Conservation (phyloP, 495 filamentous ascomycete species). For the Letharia lupina region DNA sequence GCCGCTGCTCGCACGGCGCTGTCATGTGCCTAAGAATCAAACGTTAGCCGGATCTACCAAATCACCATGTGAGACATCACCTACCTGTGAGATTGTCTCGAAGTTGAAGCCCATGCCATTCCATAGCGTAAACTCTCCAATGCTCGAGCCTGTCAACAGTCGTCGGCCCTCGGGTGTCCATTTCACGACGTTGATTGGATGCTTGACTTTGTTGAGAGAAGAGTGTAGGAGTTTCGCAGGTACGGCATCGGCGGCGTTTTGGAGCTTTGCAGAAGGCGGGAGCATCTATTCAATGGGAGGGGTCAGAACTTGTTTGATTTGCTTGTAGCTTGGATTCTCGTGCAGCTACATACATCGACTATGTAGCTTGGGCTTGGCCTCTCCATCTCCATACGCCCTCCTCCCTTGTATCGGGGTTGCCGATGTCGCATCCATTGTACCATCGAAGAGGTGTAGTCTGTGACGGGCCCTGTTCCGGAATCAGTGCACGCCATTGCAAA, state of each 20-base stretch:
- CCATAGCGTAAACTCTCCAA: slow-evolving; percentile 97
- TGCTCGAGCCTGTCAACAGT: slow-evolving; percentile 84
- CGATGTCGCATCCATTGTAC: slow-evolving; percentile 89
- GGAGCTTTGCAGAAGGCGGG: slow-evolving; percentile 64
- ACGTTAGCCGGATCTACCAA: not conserved
- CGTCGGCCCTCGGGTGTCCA: slow-evolving; percentile 96
- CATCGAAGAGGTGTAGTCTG: slow-evolving; percentile 89
- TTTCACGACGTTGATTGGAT: slow-evolving; percentile 91
- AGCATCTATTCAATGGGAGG: slow-evolving; percentile 54
- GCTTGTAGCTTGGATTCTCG: slow-evolving; percentile 15
- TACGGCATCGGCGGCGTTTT: slow-evolving; percentile 70
- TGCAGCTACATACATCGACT: slow-evolving; percentile 60
- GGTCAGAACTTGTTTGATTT: not conserved
- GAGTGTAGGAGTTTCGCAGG: slow-evolving; percentile 87
- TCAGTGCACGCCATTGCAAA: not conserved
- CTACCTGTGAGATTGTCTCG: slow-evolving; percentile 90
- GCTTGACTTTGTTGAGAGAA: slow-evolving; percentile 94
- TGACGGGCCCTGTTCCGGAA: slow-evolving; percentile 59
- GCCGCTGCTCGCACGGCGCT: slow-evolving; percentile 76
- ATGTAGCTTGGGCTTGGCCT: slow-evolving; percentile 81
- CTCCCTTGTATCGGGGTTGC: slow-evolving; percentile 62
- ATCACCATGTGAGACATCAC: slow-evolving; percentile 18
- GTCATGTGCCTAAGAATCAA: slow-evolving; percentile 64
- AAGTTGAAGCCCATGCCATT: slow-evolving; percentile 99
- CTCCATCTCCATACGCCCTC: slow-evolving; percentile 61